Conservation (phyloP, 2,329 filamentous ascomycete genomes). For the Orbilia blumenaviensis region DNA sequence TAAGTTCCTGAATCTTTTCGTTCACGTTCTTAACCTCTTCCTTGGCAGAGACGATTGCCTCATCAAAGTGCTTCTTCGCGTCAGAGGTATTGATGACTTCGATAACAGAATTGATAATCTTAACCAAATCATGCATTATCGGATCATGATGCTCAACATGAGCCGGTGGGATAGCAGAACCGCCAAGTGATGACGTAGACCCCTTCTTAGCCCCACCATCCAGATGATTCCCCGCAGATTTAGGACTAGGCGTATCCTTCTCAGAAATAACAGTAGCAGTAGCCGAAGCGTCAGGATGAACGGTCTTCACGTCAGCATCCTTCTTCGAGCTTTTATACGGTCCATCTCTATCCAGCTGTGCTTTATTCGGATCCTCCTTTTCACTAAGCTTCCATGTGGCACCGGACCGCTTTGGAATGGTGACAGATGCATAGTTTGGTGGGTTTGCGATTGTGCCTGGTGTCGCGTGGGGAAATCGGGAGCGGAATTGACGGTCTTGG, state of each 20-base stretch:
- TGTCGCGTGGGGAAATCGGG: slow-evolving; percentile 74
- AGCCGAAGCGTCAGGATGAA: slow-evolving; percentile 17
- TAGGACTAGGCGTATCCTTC: slow-evolving; percentile 10
- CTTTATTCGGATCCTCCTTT: slow-evolving; percentile 54
- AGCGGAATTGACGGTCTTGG: slow-evolving; percentile 92
- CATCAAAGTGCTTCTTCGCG: slow-evolving; percentile 70
- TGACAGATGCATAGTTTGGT: slow-evolving; percentile 56
- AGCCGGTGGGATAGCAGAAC: slow-evolving; percentile 17
- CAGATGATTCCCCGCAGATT: slow-evolving; percentile 22
- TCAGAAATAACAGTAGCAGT: slow-evolving; percentile 16
- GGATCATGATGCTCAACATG: slow-evolving; percentile 76
- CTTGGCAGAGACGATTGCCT: slow-evolving; percentile 86
- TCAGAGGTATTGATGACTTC: slow-evolving; percentile 81
- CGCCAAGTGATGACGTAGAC: not conserved
- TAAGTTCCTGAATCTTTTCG: slow-evolving; percentile 77
- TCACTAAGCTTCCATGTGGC: slow-evolving; percentile 57
- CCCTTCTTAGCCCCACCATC: not conserved
- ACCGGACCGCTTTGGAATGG: slow-evolving; percentile 56
- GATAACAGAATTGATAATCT: slow-evolving; percentile 96
- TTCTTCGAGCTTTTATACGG: slow-evolving; percentile 57
- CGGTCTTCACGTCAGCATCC: slow-evolving; percentile 13
- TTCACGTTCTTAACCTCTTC: slow-evolving; percentile 80
- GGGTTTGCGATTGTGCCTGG: slow-evolving; percentile 63
- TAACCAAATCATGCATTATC: slow-evolving; percentile 89
- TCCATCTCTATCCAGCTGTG: slow-evolving; percentile 54